Evolutionary conservation across 2,329 filamentous ascomycete genomes (phyloP).

Genomic region (Pseudogymnoascus sp.): DNA sequence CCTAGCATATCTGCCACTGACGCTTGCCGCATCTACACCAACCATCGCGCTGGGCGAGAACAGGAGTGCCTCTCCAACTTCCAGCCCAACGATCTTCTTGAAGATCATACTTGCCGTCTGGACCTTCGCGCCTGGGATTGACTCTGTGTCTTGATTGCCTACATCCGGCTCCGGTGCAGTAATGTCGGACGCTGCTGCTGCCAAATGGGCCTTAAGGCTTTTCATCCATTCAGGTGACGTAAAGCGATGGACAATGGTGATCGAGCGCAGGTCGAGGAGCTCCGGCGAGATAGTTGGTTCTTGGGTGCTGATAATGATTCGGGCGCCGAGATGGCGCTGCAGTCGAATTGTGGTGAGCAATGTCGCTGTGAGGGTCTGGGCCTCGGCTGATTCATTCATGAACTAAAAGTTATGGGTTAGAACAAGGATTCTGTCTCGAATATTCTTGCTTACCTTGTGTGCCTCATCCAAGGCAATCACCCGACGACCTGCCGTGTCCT

Average conservation of each 20-base stretch:
- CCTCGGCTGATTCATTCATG: slow-evolving; percentile 52
- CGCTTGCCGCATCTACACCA: slow-evolving; percentile 15
- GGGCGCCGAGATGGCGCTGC: slow-evolving; percentile 62
- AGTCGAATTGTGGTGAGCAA: slow-evolving; percentile 59
- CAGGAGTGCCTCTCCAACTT: slow-evolving; percentile 42
- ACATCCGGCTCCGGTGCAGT: slow-evolving; percentile 25
- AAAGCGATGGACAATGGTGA: slow-evolving; percentile 70
- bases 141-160: slow-evolving; percentile 22
- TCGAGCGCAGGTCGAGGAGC: slow-evolving; percentile 63
- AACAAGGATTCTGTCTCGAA: not conserved
- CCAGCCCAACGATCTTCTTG: slow-evolving; percentile 40
- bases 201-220: slow-evolving; percentile 40
- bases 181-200: slow-evolving; percentile 31
- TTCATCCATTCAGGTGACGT: slow-evolving; percentile 58
- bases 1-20: slow-evolving; percentile 13
- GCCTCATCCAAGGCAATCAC: slow-evolving; percentile 70
- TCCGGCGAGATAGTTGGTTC: slow-evolving; percentile 65
- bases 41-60: slow-evolving; percentile 43
- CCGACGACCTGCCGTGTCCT: slow-evolving; percentile 42
- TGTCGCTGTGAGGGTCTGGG: slow-evolving; percentile 51
- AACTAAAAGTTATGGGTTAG: slow-evolving; percentile 36
- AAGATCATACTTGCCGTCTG: slow-evolving; percentile 31
- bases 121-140: slow-evolving; percentile 13
- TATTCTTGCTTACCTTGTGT: slow-evolving; percentile 50
- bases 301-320: slow-evolving; percentile 69